These are phyloP conservation scores for Kalanchoe fedtschenkoi DNA, from an alignment of 164 flowering plant species.

Conservation along the genomic window DNA sequence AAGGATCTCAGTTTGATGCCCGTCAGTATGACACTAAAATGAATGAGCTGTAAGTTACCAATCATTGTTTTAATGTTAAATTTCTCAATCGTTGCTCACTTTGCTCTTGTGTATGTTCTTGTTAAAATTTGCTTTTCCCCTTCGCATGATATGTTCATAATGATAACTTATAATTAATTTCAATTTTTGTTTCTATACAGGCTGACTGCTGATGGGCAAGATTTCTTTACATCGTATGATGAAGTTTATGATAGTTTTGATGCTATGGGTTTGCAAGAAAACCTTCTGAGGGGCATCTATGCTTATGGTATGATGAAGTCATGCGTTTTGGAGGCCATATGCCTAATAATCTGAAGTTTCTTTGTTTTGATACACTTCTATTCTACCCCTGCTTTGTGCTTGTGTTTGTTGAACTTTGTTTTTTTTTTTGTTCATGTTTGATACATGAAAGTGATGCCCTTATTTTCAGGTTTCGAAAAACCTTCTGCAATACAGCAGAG, in stretches of 20 bases:
- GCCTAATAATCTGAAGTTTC: not conserved
- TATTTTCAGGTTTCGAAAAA: constrained; percentile 66
- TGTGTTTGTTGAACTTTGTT: not conserved
- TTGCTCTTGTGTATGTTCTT: not conserved
- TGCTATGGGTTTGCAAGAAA: constrained; percentile 54
- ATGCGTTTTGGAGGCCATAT: not conserved
- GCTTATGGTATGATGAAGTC: constrained; percentile 48
- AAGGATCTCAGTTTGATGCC: constrained; percentile 51
- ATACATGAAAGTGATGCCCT: not conserved
- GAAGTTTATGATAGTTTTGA: constrained; percentile 69
- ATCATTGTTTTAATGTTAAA: not conserved
- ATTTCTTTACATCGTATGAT: constrained; percentile 65
- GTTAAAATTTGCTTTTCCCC: not conserved
- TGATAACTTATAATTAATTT: not conserved
- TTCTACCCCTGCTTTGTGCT: not conserved
- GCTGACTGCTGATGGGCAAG: constrained; percentile 39
- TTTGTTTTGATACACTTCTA: not conserved
- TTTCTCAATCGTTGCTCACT: not conserved
- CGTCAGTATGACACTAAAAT: constrained; percentile 41
- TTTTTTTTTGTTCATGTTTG: not conserved
- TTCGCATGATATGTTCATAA: not conserved
- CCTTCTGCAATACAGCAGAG: constrained; percentile 88
- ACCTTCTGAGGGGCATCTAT: constrained; percentile 76
- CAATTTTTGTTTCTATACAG: constrained; percentile 15
- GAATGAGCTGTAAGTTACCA: constrained; percentile 40